Conservation (phyloP, 306 rosid genomes). For the Medicago arabica region DNA sequence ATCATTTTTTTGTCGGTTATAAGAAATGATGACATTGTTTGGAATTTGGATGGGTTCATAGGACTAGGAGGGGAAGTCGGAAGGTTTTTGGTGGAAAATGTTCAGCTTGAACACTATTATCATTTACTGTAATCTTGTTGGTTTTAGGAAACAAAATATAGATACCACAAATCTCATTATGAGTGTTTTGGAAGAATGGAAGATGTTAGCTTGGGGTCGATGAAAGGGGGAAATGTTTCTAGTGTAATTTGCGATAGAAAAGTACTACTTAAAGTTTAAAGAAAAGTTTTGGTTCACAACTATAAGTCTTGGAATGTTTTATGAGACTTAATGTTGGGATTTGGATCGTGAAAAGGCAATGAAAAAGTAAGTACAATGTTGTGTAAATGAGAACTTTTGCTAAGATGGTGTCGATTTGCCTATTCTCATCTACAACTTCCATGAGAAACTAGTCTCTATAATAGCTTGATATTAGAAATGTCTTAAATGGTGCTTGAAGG, state of each 20-base stretch:
- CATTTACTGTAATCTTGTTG: not conserved
- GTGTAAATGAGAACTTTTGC: not conserved
- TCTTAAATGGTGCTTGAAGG: not conserved
- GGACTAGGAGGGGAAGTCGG: not conserved
- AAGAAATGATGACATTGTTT: slow-evolving; percentile 7
- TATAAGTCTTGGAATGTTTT: not conserved
- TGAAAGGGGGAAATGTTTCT: not conserved
- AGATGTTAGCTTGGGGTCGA: not conserved
- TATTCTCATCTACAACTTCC: not conserved
- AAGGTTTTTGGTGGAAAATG: slow-evolving; percentile 33
- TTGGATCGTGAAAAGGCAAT: not conserved
- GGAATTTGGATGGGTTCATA: slow-evolving; percentile 19
- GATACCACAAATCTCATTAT: not conserved
- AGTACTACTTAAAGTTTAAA: not conserved
- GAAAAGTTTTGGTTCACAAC: not conserved
- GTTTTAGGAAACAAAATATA: no score
- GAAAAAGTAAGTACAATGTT: not conserved
- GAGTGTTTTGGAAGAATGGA: not conserved
- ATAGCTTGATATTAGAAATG: not conserved
- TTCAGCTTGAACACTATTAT: slow-evolving; percentile 17
- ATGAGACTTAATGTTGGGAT: not conserved
- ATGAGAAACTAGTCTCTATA: not conserved
- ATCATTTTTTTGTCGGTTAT: not conserved
- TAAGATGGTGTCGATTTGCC: not conserved
- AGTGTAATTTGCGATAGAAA: not conserved